These are phyloP conservation scores for Mollisia scopiformis DNA, from an alignment of 2,329 filamentous ascomycete species.

Conservation along the genomic window DNA sequence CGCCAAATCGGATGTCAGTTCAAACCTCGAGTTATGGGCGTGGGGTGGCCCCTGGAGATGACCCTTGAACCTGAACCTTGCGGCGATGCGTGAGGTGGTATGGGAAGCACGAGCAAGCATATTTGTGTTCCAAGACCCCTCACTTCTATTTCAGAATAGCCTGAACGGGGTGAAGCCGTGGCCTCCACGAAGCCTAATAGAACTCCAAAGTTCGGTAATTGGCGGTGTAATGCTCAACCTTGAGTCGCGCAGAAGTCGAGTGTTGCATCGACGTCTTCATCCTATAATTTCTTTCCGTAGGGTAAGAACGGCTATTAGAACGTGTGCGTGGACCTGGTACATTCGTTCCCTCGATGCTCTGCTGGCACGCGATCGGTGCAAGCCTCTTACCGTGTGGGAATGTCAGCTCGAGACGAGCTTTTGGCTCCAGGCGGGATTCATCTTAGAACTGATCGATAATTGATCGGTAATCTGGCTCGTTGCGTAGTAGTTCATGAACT, in stretches of 20 bases:
- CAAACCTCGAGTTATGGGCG: background rate
- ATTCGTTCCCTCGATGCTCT: background rate
- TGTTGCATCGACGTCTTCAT: background rate
- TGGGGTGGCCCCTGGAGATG: background rate
- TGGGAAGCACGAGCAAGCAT: too few species aligned
- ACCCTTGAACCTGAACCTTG: background rate
- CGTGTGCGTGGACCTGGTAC: background rate
- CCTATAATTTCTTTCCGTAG: too few species aligned
- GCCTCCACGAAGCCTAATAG: background rate
- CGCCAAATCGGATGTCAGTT: conserved; percentile 13
- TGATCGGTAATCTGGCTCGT: background rate
- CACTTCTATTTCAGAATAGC: conserved; percentile 11
- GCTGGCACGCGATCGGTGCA: background rate
- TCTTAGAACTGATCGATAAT: background rate
- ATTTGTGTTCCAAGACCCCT: too few species aligned
- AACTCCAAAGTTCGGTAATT: background rate
- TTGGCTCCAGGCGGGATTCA: background rate
- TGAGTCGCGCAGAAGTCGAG: background rate
- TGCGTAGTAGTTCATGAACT: background rate
- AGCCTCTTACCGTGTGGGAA: background rate
- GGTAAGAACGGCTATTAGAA: too few species aligned
- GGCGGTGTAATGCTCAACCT: background rate
- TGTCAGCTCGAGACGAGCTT: background rate
- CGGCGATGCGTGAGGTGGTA: too few species aligned
- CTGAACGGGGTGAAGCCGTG: conserved; percentile 7